phyloP scores from a whole-genome alignment of 2,329 filamentous ascomycete genomes.

The Dichotomopilus funicola region DNA sequence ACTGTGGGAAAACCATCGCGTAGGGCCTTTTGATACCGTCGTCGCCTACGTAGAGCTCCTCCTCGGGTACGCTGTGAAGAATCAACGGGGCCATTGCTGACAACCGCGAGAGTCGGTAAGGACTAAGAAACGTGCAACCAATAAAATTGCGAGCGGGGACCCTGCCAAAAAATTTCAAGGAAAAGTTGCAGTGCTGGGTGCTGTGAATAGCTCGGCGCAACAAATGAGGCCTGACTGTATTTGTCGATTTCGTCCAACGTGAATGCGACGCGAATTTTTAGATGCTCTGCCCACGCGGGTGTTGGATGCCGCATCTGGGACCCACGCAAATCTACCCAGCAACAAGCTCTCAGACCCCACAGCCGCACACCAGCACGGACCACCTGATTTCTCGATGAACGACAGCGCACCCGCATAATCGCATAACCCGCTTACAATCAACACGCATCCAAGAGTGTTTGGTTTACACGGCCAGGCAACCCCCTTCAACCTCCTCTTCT shows the following conservation, averaged over 20 bases:
- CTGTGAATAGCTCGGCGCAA: neutral
- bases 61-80: constrained; percentile 62
- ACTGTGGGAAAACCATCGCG: constrained; percentile 61
- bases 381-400: neutral
- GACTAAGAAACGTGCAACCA: neutral
- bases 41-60: constrained; percentile 59
- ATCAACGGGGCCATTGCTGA: constrained; percentile 55
- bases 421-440: neutral
- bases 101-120: neutral
- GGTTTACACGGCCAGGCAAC: constrained; percentile 5
- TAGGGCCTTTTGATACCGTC: constrained; percentile 60
- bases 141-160: neutral
- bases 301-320: neutral
- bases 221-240: constrained; percentile 1
- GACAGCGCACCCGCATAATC: neutral
- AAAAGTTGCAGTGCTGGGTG: neutral
- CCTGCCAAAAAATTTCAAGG: neutral
- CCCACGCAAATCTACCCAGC: constrained; percentile 9
- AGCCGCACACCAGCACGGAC: neutral
- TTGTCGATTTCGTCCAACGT: neutral
- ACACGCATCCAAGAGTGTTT: neutral
- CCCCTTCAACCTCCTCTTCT: neutral
- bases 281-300: neutral
- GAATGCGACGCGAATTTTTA: constrained; percentile 20
- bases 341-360: constrained; percentile 3